Evolutionary conservation across 2,329 filamentous ascomycete species (phyloP).

Genomic region (Colletotrichum lentis): DNA sequence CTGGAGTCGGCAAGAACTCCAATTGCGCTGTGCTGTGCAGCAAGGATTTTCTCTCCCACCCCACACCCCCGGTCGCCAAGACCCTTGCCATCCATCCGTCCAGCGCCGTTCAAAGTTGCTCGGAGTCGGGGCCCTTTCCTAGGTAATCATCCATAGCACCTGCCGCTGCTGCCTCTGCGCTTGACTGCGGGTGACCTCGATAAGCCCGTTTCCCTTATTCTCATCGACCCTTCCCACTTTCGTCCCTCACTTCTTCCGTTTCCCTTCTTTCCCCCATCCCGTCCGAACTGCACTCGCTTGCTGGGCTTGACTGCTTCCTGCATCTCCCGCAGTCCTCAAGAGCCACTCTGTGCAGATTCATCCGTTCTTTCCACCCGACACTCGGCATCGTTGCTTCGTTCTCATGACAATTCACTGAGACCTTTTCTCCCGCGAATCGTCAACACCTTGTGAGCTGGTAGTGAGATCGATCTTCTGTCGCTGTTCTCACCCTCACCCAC

Average conservation of each 20-base stretch:
- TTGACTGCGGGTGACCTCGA: constrained; percentile 29
- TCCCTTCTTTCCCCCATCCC: constrained; percentile 19
- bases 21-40: not conserved
- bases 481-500: constrained; percentile 27
- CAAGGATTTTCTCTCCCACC: constrained; percentile 9
- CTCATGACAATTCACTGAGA: constrained; percentile 22
- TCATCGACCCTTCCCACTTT: constrained; percentile 32
- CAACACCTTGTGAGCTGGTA: constrained; percentile 34
- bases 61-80: constrained; percentile 8
- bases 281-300: constrained; percentile 34
- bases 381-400: constrained; percentile 14
- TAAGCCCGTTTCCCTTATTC: constrained; percentile 29
- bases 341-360: constrained; percentile 37
- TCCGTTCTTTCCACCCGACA: constrained; percentile 35
- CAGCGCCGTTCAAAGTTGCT: constrained; percentile 13
- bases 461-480: constrained; percentile 19
- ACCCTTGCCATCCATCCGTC: constrained; percentile 9
- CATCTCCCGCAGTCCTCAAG: constrained; percentile 28
- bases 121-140: constrained; percentile 7
- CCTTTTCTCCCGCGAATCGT: constrained; percentile 5
- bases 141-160: constrained; percentile 21
- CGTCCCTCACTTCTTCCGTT: constrained; percentile 7
- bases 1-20: not conserved
- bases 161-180: no score
- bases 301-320: constrained; percentile 19